Evolutionary conservation across 225 moss, liverwort and hornwort genomes (phyloP).

Genomic region (Polytrichum commune): DNA sequence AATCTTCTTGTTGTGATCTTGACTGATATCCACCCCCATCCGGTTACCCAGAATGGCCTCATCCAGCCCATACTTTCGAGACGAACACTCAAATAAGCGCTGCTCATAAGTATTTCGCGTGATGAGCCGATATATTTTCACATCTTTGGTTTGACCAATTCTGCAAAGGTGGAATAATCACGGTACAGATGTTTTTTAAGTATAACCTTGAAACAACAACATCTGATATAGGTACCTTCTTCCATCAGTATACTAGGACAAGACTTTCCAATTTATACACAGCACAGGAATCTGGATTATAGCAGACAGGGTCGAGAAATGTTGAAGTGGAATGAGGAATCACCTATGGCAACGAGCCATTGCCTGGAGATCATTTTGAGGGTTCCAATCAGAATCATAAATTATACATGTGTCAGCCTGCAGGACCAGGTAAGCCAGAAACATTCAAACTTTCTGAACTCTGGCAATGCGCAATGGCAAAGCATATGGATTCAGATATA

Average conservation of each 20-base stretch:
- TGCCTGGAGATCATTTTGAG: constrained; percentile 85
- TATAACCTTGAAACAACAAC: constrained; percentile 1
- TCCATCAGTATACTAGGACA: too few species aligned
- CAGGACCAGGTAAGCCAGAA: constrained; percentile 6
- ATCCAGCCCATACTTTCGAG: constrained; percentile 80
- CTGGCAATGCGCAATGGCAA: not conserved
- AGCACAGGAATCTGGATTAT: too few species aligned
- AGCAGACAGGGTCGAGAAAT: too few species aligned
- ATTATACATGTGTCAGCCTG: constrained; percentile 90
- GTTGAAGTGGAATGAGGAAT: too few species aligned
- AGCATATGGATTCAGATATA: too few species aligned
- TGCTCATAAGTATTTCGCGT: constrained; percentile 83
- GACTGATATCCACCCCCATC: constrained; percentile 60
- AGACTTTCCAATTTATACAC: too few species aligned
- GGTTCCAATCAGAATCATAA: constrained; percentile 90
- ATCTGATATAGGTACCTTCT: too few species aligned
- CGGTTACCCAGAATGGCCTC: constrained; percentile 84
- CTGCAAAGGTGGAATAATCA: constrained; percentile 23
- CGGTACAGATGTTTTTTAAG: too few species aligned
- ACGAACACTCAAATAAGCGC: constrained; percentile 77
- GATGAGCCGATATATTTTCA: constrained; percentile 72
- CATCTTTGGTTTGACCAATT: constrained; percentile 89
- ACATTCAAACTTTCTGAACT: constrained; percentile 5
- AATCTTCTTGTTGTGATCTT: constrained; percentile 60
- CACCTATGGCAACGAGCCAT: constrained; percentile 93